These are phyloP conservation scores for Penicillium sp. DNA, from an alignment of 2,329 filamentous ascomycete genomes.

Conservation along the genomic window DNA sequence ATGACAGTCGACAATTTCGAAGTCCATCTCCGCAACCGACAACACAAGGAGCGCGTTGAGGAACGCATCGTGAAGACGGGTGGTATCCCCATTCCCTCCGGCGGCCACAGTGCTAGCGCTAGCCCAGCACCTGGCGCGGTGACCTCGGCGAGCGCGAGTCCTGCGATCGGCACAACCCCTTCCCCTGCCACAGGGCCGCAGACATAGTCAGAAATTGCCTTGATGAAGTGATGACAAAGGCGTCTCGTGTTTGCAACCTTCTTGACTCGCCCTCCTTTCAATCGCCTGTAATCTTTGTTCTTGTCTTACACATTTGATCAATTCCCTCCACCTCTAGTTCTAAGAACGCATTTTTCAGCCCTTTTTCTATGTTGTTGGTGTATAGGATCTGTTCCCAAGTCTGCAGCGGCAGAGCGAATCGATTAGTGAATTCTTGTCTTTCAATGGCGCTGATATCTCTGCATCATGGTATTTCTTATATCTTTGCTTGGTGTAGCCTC, in stretches of 20 bases:
- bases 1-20: conserved; percentile 88
- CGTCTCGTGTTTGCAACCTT: conserved; percentile 12
- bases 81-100: conserved; percentile 5
- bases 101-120: conserved; percentile 13
- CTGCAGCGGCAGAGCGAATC: conserved; percentile 15
- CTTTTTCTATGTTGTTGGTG: conserved; percentile 13
- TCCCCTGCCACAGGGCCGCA: conserved; percentile 14
- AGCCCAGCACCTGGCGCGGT: conserved; percentile 14
- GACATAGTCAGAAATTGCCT: conserved; percentile 11
- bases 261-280: conserved; percentile 5
- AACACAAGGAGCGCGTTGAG: conserved; percentile 72
- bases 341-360: conserved; percentile 1
- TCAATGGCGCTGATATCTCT: conserved; percentile 3
- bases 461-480: conserved; percentile 8
- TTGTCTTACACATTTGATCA: conserved; percentile 9
- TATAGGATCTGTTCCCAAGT: conserved; percentile 14
- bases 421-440: conserved; percentile 6
- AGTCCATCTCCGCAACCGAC: conserved; percentile 81
- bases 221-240: conserved; percentile 22
- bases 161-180: conserved; percentile 12
- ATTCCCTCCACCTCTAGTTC: conserved; percentile 2
- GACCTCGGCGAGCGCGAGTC: conserved; percentile 15
- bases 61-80: conserved; percentile 41
- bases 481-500: conserved; percentile 5
- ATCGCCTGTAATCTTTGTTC: conserved; percentile 16